These are phyloP conservation scores for Blastobotrys persicus DNA, from an alignment of 1,139 yeast species.

Conservation along the genomic window DNA sequence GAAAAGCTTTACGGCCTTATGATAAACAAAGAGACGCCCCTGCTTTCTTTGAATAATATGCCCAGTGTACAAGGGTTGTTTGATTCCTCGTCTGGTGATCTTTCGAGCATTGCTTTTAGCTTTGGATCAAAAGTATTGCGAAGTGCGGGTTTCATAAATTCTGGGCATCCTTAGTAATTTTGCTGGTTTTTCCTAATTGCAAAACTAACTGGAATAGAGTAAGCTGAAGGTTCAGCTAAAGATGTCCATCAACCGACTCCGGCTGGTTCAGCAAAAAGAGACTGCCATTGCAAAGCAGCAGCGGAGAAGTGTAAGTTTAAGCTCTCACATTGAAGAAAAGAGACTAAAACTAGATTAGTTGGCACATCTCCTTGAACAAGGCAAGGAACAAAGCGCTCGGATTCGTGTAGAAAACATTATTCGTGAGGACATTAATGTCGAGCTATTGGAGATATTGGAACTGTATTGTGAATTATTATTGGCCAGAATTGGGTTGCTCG, in stretches of 20 bases:
- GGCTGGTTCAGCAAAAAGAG: conserved; percentile 79
- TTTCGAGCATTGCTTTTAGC: too few species aligned
- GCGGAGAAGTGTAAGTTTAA: conserved; percentile 49
- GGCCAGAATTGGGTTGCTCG: conserved; percentile 65
- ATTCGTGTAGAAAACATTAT: conserved; percentile 85
- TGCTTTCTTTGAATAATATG: too few species aligned
- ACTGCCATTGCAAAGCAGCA: conserved; percentile 79
- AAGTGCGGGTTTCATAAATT: too few species aligned
- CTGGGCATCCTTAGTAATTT: too few species aligned
- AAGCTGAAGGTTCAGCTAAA: conserved; percentile 69
- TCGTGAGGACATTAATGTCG: conserved; percentile 79
- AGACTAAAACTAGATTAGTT: conserved; percentile 41
- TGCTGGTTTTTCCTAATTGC: too few species aligned
- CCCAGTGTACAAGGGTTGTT: too few species aligned
- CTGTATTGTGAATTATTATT: conserved; percentile 78
- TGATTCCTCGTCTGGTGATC: too few species aligned
- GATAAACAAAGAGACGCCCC: too few species aligned
- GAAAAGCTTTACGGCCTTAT: too few species aligned
- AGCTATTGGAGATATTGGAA: conserved; percentile 75
- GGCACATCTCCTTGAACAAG: conserved; percentile 67
- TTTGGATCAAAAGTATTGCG: too few species aligned
- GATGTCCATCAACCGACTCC: conserved; percentile 75
- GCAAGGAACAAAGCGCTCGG: conserved; percentile 80
- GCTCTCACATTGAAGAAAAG: background rate
- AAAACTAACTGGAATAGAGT: conserved; percentile 12